Evolutionary conservation across 148 eudicot species (phyloP), one percentile per base, ranked within the genome.

Genomic region (Rhododendron vialii): DNA sequence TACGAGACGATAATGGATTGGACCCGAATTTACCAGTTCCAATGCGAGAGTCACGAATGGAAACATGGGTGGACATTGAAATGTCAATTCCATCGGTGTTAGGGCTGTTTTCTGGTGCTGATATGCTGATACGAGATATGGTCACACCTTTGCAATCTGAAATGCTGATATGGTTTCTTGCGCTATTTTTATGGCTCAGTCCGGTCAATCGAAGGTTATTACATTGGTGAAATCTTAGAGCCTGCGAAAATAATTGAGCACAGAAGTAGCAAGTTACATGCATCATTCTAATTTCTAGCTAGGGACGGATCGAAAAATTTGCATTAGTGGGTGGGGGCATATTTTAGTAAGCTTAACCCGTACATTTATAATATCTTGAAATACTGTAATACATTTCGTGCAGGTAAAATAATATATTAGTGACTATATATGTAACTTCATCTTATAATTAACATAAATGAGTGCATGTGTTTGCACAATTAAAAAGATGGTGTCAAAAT

Each of bases 81-180:
- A 91, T 76, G 45, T 93, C 90, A 35, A 94, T 88, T 1, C 95
- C 95, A 57, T 93, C 94, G 4, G 97, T 93, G 88, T 93, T 92
- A 14, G 92, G 94, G 67, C 92, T 90, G n/a, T 87, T 22, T 26
- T 59, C 84, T 0, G 94, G 94, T 30, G 95, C 93, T 3, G 78
- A 75, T 26, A 94, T 82, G 6, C 76, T 82, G 18, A 94, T 59
- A n/a, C 82, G 55, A 7, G 86, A 86, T 28, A 94, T n/a, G 14
- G 74, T 65, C 12, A 89, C 87, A 18, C 85, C 86, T 18, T 89
- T 50, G 84, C 90, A 82, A 7, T 13, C 14, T 7, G 71, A 69
- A 4, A 94, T 45, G 36, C 82, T 77, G 15, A 92, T 74, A 77
- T 92, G 96, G 79, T 65, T 61, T 48, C 73, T 83, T 67, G 36